Conservation (phyloP, 345 rosid species). For the Anacardium occidentale region DNA sequence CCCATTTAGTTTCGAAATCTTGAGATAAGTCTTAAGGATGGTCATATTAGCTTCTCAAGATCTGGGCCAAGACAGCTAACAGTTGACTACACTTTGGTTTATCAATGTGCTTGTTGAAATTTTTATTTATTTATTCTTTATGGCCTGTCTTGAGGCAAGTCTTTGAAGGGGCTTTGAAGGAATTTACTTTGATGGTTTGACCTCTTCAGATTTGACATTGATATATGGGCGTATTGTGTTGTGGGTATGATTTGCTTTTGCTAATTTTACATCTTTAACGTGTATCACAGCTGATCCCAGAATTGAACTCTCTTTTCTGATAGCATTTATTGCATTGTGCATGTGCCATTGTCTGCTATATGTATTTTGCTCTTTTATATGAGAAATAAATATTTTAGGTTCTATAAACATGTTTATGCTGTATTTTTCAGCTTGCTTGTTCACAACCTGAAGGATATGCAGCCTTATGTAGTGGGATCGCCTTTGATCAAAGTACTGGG, state of each 20-base stretch:
- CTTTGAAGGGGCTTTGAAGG: not conserved
- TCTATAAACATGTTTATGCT: constrained; percentile 3
- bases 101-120: not conserved
- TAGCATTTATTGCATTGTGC: not conserved
- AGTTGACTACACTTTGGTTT: not conserved
- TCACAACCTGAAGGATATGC: constrained; percentile 50
- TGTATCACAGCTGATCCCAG: not conserved
- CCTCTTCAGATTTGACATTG: not conserved
- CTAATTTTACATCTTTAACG: not conserved
- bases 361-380: too few species aligned
- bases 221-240: not conserved
- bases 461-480: constrained; percentile 48
- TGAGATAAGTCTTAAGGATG: not conserved
- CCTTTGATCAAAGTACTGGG: constrained; percentile 69
- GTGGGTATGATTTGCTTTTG: not conserved
- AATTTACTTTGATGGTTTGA: not conserved
- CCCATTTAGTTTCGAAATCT: not conserved
- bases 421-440: constrained; percentile 66
- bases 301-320: not conserved
- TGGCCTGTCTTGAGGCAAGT: not conserved
- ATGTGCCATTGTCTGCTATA: not conserved
- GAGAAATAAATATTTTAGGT: not conserved
- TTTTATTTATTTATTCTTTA: not conserved
- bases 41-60: too few species aligned
- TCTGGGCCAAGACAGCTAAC: not conserved